Conservation (phyloP, 371 early-diverging fungal genomes). For the Syncephalis fuscata region DNA sequence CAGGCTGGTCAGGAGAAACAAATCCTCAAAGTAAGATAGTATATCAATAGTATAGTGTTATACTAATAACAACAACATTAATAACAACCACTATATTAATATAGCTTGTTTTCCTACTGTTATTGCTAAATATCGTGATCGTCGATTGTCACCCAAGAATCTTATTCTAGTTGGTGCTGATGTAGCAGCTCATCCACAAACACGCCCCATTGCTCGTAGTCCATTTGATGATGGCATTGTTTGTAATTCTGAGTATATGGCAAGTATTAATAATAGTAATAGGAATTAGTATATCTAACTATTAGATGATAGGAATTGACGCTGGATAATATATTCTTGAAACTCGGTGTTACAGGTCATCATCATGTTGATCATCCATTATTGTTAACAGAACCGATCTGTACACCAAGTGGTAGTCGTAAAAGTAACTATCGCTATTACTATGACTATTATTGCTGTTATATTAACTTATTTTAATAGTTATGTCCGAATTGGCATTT, state of each 20-base stretch:
- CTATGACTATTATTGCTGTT: too few relatives aligned
- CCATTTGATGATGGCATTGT: conserved; percentile 60
- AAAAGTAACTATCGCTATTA: conserved; percentile 41
- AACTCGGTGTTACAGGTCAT: conserved; percentile 57
- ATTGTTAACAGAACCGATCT: conserved; percentile 71
- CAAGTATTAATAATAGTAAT: conserved; percentile 6
- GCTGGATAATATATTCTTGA: conserved; percentile 69
- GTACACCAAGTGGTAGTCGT: conserved; percentile 55
- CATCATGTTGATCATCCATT: conserved; percentile 53
- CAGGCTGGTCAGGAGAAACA: conserved; percentile 62
- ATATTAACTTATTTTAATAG: too few relatives aligned
- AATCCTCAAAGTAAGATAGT: conserved; percentile 42
- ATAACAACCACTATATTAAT: conserved; percentile 3
- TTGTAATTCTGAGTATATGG: conserved; percentile 51
- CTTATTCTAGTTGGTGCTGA: conserved; percentile 59
- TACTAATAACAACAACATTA: too few relatives aligned
- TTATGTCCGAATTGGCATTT: conserved; percentile 72
- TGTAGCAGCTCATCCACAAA: conserved; percentile 46
- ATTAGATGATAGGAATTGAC: conserved; percentile 41
- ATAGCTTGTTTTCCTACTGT: conserved; percentile 66
- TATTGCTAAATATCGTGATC: conserved; percentile 64
- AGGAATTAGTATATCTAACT: background rate
- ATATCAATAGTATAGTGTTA: too few relatives aligned
- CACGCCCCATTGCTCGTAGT: conserved; percentile 44
- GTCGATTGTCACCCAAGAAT: conserved; percentile 14